Conservation (phyloP, 768 basidiomycete species). For the Cubamyces sp. region DNA sequence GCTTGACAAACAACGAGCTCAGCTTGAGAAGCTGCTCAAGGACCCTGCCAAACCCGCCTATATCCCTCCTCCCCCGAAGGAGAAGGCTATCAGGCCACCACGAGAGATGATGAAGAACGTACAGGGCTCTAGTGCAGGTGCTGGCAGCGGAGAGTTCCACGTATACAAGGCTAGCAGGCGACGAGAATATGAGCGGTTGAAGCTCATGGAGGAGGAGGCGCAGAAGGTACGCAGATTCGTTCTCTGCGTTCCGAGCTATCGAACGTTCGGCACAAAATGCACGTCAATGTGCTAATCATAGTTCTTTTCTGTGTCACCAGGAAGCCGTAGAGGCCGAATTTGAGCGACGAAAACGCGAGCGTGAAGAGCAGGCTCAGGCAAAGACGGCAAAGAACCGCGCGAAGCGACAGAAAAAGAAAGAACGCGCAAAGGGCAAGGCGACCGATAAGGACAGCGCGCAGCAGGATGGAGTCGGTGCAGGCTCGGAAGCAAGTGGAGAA, state of each 20-base stretch:
- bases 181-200: conserved; percentile 93
- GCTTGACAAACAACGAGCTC: conserved; percentile 56
- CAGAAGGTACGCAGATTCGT: conserved; percentile 59
- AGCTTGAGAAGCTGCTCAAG: conserved; percentile 88
- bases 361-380: conserved; percentile 72
- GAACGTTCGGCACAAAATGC: background rate
- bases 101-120: conserved; percentile 99
- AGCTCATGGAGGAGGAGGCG: conserved; percentile 83
- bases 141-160: conserved; percentile 97
- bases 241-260: background rate
- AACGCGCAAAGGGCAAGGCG: conserved; percentile 51
- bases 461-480: conserved; percentile 27
- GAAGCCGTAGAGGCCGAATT: conserved; percentile 76
- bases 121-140: conserved; percentile 95
- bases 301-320: conserved; percentile 42
- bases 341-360: conserved; percentile 69
- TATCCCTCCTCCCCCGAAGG: conserved; percentile 80
- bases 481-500: conserved; percentile 27
- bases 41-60: conserved; percentile 85
- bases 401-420: conserved; percentile 93
- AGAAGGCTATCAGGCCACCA: conserved; percentile 78
- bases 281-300: background rate
- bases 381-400: conserved; percentile 97
- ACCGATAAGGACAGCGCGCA: conserved; percentile 33
- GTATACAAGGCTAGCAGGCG: conserved; percentile 96